Evolutionary conservation across 495 filamentous ascomycete genomes (phyloP).

Genomic region (Tuber microsphaerosporum): DNA sequence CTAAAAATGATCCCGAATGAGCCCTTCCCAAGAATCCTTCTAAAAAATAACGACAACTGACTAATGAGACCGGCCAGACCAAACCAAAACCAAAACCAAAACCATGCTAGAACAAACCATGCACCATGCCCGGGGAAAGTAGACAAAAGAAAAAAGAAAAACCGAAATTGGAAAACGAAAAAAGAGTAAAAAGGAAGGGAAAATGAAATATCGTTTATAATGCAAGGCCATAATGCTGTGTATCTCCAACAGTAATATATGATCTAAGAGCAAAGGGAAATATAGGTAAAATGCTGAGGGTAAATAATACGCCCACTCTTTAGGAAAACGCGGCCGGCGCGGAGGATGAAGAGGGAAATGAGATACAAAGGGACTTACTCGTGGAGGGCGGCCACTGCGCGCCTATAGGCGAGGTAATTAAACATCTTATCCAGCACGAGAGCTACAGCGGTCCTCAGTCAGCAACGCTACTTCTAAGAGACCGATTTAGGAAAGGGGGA

Average conservation of each 20-base stretch:
- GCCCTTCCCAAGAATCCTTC: neutral
- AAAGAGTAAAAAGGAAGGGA: neutral
- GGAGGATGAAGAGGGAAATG: neutral
- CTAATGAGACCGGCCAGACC: neutral
- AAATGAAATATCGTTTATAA: neutral
- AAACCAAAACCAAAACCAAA: neutral
- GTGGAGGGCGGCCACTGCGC: slow-evolving; percentile 9
- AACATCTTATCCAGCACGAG: slow-evolving; percentile 24
- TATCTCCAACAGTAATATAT: neutral
- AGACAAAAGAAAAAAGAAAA: neutral
- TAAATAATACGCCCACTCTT: neutral
- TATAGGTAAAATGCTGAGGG: neutral
- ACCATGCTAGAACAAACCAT: neutral
- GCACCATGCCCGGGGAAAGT: neutral
- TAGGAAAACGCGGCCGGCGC: neutral
- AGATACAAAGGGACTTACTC: neutral
- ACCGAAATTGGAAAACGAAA: neutral
- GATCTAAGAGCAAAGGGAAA: neutral
- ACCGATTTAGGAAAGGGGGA: neutral
- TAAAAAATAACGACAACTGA: neutral
- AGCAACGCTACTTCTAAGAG: slow-evolving; percentile 8
- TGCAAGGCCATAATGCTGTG: neutral
- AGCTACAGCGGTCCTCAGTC: neutral
- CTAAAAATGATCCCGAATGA: neutral
- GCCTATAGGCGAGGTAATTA: slow-evolving; percentile 21